These are phyloP conservation scores for Saccharomycodes ludwigii DNA, from an alignment of 805 yeast genomes.

Conservation along the genomic window DNA sequence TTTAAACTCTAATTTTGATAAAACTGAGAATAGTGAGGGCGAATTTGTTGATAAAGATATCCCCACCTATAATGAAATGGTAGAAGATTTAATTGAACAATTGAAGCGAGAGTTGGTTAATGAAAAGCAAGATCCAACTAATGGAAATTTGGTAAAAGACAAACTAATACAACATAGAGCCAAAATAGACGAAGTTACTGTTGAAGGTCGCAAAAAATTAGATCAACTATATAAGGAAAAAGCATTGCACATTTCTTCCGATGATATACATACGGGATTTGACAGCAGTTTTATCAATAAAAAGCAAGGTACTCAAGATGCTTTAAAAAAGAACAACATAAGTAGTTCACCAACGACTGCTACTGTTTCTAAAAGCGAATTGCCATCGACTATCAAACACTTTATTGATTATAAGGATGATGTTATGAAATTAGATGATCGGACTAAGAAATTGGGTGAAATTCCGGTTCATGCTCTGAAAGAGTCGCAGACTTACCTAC, in stretches of 20 bases:
- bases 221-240: conserved; percentile 60
- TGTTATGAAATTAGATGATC: conserved; percentile 44
- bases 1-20: conserved; percentile 43
- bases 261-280: conserved; percentile 86
- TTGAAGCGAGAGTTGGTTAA: conserved; percentile 46
- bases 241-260: conserved; percentile 67
- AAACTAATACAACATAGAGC: conserved; percentile 44
- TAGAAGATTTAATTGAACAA: conserved; percentile 78
- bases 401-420: conserved; percentile 27
- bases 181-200: conserved; percentile 56
- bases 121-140: conserved; percentile 31
- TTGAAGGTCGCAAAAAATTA: conserved; percentile 53
- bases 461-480: conserved; percentile 37
- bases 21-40: conserved; percentile 39
- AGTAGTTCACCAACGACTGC: conserved; percentile 5
- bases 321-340: conserved; percentile 5
- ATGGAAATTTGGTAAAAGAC: conserved; percentile 27
- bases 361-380: conserved; percentile 7
- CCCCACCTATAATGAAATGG: conserved; percentile 81
- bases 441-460: conserved; percentile 52
- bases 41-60: conserved; percentile 32
- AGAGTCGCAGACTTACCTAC: conserved; percentile 39
- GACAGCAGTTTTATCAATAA: conserved; percentile 74
- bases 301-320: too few relatives aligned
- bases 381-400: conserved; percentile 7